phyloP scores from a whole-genome alignment of 2,329 filamentous ascomycete species.

The Calonectria leucothoes region DNA sequence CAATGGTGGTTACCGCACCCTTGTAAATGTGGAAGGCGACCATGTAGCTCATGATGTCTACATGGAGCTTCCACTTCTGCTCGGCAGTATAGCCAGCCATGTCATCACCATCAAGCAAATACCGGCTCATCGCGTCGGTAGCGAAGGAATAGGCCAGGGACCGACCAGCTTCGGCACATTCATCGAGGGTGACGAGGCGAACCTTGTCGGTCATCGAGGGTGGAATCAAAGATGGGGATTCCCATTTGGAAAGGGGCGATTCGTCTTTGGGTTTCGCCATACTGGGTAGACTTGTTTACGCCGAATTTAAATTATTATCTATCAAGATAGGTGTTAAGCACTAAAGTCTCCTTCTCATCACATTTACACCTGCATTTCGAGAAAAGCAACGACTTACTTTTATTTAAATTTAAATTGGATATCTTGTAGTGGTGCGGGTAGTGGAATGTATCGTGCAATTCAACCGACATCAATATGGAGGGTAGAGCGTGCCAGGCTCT shows the following conservation, averaged over 20 bases:
- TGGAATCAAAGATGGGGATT: slow-evolving; percentile 61
- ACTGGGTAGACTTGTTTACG: slow-evolving; percentile 45
- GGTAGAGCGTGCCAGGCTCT: slow-evolving; percentile 45
- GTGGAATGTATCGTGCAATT: slow-evolving; percentile 65
- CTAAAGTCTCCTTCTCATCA: too few relatives aligned
- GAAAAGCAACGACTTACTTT: slow-evolving; percentile 67
- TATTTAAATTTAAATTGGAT: slow-evolving; percentile 69
- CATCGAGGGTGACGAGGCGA: slow-evolving; percentile 71
- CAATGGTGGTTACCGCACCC: slow-evolving; percentile 79
- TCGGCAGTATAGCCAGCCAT: slow-evolving; percentile 71
- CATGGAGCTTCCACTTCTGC: slow-evolving; percentile 80
- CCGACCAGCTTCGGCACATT: slow-evolving; percentile 77
- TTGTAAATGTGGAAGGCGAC: slow-evolving; percentile 80
- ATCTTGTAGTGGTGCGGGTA: slow-evolving; percentile 67
- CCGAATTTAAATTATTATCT: slow-evolving; percentile 32
- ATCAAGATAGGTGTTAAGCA: slow-evolving; percentile 34
- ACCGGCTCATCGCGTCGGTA: slow-evolving; percentile 78
- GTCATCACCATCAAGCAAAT: slow-evolving; percentile 80
- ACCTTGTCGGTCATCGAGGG: slow-evolving; percentile 65
- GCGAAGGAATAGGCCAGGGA: slow-evolving; percentile 83
- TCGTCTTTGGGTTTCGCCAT: slow-evolving; percentile 56
- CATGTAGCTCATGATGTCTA: slow-evolving; percentile 81
- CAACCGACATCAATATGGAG: slow-evolving; percentile 70
- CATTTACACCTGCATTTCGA: slow-evolving; percentile 54
- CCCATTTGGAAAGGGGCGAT: slow-evolving; percentile 44